A percentile compares a stretch with the other conserved stretches of the same genome.
Conservation (phyloP, 139 green algal species). For the Eudorina sp. region DNA sequence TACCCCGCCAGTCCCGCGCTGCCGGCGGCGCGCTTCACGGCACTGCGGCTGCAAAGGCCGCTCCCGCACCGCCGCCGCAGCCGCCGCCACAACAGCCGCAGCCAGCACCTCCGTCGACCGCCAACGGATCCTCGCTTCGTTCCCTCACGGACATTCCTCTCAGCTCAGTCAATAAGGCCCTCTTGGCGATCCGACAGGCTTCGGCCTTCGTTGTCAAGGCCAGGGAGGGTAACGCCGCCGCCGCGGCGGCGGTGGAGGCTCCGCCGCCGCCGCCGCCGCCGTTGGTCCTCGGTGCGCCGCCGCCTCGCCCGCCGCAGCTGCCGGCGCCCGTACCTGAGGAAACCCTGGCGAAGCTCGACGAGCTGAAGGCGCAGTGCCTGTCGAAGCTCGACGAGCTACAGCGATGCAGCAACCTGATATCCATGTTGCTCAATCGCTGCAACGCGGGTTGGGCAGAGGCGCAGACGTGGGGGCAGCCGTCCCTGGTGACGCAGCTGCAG, state of each 20-base stretch:
- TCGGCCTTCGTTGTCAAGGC: no score
- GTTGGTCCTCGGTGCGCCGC: no score
- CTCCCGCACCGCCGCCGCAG: no score
- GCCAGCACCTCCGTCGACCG: no score
- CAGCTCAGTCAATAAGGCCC: no score
- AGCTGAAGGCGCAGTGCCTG: not conserved
- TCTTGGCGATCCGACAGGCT: no score
- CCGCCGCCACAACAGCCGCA: no score
- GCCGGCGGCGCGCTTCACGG: no score
- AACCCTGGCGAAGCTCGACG: not conserved
- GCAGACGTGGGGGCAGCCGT: constrained; percentile 30
- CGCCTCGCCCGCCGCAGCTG: not conserved
- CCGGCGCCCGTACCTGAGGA: not conserved
- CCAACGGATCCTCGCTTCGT: no score
- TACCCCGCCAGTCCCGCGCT: no score
- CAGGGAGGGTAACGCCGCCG: not conserved
- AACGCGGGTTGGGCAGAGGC: constrained; percentile 53
- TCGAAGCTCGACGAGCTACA: not conserved
- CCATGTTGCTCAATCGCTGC: constrained; percentile 48
- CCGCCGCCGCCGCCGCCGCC: not conserved
- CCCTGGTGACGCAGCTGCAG: constrained; percentile 11
- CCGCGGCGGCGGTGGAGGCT: not conserved
- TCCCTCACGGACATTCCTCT: no score
- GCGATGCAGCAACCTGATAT: constrained; percentile 14
- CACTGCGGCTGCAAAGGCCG: no score